Base-by-base conservation (phyloP, 441 rosid species). In the Populus hybrid region DNA sequence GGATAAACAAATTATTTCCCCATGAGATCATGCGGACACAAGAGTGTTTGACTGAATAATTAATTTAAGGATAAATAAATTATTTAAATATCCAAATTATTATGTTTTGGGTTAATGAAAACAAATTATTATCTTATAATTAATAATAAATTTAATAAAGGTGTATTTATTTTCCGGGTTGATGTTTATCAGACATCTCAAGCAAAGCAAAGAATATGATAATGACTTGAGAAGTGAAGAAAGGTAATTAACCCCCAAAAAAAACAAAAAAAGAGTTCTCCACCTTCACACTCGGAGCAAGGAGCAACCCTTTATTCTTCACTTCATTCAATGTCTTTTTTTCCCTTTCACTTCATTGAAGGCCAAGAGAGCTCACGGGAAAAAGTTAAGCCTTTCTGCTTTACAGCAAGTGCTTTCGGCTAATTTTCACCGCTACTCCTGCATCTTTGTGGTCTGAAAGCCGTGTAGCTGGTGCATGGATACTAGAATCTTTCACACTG, bases 351-450 rank as follows among this genome's bases (percentile, higher is more conserved):
- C 42, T 38, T 38, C 42, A 38, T 46, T 46, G 57, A 0, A 46
- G 57, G 20, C 20, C 57, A 6, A 40, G 1, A 71, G 28, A 18
- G 54, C 23, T 79, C 82, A 76, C 78, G 80, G 72, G 72, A 73
- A 59, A 64, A 71, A 72, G 32, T 21, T 46, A 63, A 46, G 68
- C 67, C 11, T 67, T 68, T 24, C 9, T 16, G 28, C 40, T 35
- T 66, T n/a, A 61, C 21, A 20, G 16, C 36, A 35, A 35, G 36
- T 35, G 36, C 36, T 35, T 35, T 6, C 36, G 36, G 36, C 36
- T 6, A 46, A 46, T 35, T 7, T 35, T 35, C 36, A 35, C 36
- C 1, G 1, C 36, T 7, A 35, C 36, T 35, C 36, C 36, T 35
- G 36, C 8, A 5, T 35, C 36, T 35, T 35, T 35, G 36, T 35